These are phyloP conservation scores for Scedosporium minutisporum DNA, from an alignment of 2,329 filamentous ascomycete species.

Conservation along the genomic window DNA sequence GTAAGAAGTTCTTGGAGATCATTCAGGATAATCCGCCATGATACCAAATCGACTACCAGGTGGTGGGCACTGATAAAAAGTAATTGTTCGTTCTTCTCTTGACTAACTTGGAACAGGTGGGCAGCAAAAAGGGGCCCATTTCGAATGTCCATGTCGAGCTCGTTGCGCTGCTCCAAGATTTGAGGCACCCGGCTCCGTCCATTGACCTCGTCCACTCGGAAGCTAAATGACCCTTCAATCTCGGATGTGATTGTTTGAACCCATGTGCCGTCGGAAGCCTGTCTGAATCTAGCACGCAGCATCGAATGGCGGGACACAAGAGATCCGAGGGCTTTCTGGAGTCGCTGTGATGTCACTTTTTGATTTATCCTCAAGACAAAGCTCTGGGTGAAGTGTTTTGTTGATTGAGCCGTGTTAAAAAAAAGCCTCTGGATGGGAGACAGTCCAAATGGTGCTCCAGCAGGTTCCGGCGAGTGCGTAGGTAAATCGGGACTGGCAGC, in stretches of 20 bases:
- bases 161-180: background rate
- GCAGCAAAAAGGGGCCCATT: constrained; percentile 13
- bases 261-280: constrained; percentile 2
- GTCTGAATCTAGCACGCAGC: constrained; percentile 11
- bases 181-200: background rate
- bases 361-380: constrained; percentile 6
- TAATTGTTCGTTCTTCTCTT: constrained; percentile 13
- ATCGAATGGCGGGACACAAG: constrained; percentile 10
- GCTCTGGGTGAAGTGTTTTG: constrained; percentile 12
- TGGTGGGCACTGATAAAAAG: constrained; percentile 27
- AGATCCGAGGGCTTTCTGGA: constrained; percentile 5
- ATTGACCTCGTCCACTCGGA: background rate
- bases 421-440: constrained; percentile 11
- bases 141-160: constrained; percentile 11
- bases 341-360: background rate
- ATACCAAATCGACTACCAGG: constrained; percentile 33
- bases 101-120: constrained; percentile 10
- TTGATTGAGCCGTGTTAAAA: constrained; percentile 1
- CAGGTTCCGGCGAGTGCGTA: too few species aligned
- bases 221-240: background rate
- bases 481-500: background rate
- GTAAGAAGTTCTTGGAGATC: constrained; percentile 30
- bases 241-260: constrained; percentile 6
- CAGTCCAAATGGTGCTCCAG: constrained; percentile 6
- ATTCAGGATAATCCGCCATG: constrained; percentile 33